Base-by-base conservation (phyloP, 1,284 basidiomycete species). In the Taiwanofungus camphoratus region DNA sequence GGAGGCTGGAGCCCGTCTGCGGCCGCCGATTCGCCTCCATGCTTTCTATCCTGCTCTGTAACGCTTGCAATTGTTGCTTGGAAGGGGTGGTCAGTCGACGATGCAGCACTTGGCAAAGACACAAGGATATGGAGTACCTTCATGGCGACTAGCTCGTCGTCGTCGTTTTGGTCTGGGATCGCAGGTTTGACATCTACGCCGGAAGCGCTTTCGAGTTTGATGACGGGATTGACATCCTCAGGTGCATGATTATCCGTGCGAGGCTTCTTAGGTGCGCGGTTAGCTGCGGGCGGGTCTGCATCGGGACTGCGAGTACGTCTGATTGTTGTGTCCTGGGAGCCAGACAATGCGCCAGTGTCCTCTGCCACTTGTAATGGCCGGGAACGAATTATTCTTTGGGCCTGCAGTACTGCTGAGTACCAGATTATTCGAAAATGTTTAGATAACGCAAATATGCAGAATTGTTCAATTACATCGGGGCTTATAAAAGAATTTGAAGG, bases 401-500 rank as follows among this genome's bases (percentile, higher is more conserved):
- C 22, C 19, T 15, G 11, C 5, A 23, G 15, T 3, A 26, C 15
- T 5, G 11, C 13, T 16, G 37, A 26, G 19, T 5, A 19, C 15
- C 23, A 16, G 18, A 5, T 34, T 23, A 36, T 23, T 23, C n/a
- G n/a, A 33, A 8, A 32, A 4, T n/a, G 20, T 18, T 24, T 20
- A 16, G 36, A 16, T 36, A 16, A 24, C 42, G 4, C 31, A 16
- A 33, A 8, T 13, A 33, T 7, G 31, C 7, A 18, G 9, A 33
- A n/a, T n/a, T 29, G n/a, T 29, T 8, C 8, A 8, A 9, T 18
- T 23, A 42, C 47, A 39, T 36, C 29, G 18, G 8, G 47, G 34
- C 6, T 44, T 44, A 34, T 49, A 49, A 5, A 42, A 11, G 20
- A 49, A 49, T 16, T 23, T 35, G 35, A 49, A 49, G 4, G 41